These are phyloP conservation scores for Geopyxis carbonaria DNA, from an alignment of 495 filamentous ascomycete genomes.

Conservation along the genomic window DNA sequence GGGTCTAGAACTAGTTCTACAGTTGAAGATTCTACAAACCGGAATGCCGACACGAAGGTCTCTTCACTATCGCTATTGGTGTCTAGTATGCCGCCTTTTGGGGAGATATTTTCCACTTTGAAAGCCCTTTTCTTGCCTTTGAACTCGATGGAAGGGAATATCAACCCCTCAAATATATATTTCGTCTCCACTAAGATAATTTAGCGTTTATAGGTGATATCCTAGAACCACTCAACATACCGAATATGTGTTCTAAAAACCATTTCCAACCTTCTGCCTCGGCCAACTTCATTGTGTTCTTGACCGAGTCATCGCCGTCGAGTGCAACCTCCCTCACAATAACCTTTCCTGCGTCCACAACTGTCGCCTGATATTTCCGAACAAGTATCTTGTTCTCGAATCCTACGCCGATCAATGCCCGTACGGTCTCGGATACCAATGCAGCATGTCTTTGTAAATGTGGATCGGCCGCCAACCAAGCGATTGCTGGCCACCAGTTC, in stretches of 20 bases:
- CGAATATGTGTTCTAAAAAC: slow-evolving; percentile 40
- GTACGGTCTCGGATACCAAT: slow-evolving; percentile 17
- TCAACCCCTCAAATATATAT: slow-evolving; percentile 17
- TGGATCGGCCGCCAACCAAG: slow-evolving; percentile 20
- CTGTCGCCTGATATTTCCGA: slow-evolving; percentile 12
- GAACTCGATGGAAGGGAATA: slow-evolving; percentile 19
- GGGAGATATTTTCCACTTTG: slow-evolving; percentile 19
- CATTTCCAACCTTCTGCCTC: slow-evolving; percentile 48
- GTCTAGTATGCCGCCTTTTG: no score
- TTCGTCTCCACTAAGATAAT: slow-evolving; percentile 20
- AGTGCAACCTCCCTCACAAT: slow-evolving; percentile 36
- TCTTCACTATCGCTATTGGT: no score
- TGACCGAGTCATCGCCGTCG: slow-evolving; percentile 25
- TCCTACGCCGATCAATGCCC: slow-evolving; percentile 10
- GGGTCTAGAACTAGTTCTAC: no score
- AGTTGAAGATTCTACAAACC: no score
- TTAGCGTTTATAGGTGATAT: background rate
- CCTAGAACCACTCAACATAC: slow-evolving; percentile 23
- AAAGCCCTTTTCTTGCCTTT: slow-evolving; percentile 25
- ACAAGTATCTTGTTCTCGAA: slow-evolving; percentile 21
- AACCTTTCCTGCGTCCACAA: slow-evolving; percentile 30
- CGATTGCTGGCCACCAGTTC: no score
- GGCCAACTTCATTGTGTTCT: slow-evolving; percentile 25
- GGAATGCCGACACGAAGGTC: no score
- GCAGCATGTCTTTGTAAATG: slow-evolving; percentile 17